Evolutionary conservation across 2,329 filamentous ascomycete genomes (phyloP).

Genomic region (Zasmidium cellare): DNA sequence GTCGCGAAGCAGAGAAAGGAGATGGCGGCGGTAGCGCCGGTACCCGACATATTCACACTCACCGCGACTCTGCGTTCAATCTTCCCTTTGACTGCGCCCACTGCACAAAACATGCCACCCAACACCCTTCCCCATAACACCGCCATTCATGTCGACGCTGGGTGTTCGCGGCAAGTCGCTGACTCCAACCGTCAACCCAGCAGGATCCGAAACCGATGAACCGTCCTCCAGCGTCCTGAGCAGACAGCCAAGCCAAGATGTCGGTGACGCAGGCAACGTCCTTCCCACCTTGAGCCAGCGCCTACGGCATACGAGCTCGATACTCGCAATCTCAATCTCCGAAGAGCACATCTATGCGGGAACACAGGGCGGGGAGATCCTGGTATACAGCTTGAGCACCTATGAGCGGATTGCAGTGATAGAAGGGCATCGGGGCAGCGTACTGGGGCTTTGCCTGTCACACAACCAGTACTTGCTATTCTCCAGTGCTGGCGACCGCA

Average conservation of each 20-base stretch:
- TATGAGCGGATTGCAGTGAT: conserved; percentile 78
- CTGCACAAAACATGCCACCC: background rate
- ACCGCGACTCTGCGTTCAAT: background rate
- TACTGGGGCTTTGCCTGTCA: conserved; percentile 81
- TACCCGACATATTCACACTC: too few species aligned
- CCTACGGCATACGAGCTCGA: conserved; percentile 73
- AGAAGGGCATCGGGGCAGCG: conserved; percentile 87
- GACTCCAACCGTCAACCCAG: conserved; percentile 13
- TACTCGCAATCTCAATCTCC: conserved; percentile 80
- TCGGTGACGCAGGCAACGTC: conserved; percentile 25
- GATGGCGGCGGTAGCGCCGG: too few species aligned
- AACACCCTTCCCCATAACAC: background rate
- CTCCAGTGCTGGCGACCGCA: conserved; percentile 88
- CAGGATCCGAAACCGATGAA: conserved; percentile 24
- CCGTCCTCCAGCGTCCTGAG: conserved; percentile 7
- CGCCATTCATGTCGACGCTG: conserved; percentile 13
- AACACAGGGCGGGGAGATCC: conserved; percentile 88
- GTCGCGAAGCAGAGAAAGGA: too few species aligned
- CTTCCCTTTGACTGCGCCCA: background rate
- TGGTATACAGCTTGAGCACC: conserved; percentile 84
- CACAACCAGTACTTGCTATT: conserved; percentile 75
- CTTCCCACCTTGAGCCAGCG: conserved; percentile 70
- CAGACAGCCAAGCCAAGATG: conserved; percentile 25
- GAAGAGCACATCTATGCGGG: conserved; percentile 84
- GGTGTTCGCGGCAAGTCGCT: conserved; percentile 17